Conservation (phyloP, 108 stramenopile species). For the Craspedostauros australis region DNA sequence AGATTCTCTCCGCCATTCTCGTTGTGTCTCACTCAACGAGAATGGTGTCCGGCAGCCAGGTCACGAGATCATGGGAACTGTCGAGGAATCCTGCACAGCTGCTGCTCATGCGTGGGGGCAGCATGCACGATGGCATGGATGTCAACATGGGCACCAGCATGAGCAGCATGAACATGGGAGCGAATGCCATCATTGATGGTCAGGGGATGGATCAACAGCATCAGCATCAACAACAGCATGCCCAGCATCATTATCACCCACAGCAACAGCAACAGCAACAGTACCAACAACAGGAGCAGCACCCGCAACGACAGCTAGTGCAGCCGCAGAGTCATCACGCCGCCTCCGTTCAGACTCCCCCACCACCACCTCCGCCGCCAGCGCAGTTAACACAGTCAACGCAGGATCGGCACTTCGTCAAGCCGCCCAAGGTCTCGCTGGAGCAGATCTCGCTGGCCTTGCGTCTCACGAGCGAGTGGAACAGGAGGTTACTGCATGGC, state of each 20-base stretch:
- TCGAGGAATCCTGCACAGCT: too few relatives aligned
- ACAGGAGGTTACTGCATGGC: constrained; percentile 20
- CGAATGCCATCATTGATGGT: not conserved
- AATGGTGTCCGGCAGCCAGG: too few relatives aligned
- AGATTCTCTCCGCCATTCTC: too few relatives aligned
- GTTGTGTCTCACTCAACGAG: too few relatives aligned
- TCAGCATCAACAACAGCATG: not conserved
- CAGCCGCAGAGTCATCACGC: not conserved
- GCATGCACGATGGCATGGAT: too few relatives aligned
- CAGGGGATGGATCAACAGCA: not conserved
- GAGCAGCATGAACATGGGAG: not conserved
- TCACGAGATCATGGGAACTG: too few relatives aligned
- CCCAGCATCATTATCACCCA: not conserved
- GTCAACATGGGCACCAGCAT: not conserved
- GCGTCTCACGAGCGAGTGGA: constrained; percentile 30
- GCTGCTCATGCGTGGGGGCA: too few relatives aligned
- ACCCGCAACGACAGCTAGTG: not conserved
- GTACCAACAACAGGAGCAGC: not conserved
- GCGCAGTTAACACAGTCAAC: constrained; percentile 1
- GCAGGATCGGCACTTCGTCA: not conserved
- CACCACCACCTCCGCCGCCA: not conserved
- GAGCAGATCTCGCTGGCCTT: constrained; percentile 20
- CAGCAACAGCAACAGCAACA: not conserved
- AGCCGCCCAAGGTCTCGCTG: constrained; percentile 15
- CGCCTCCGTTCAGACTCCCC: not conserved